Evolutionary conservation across 129 eudicot species (phyloP).

Genomic region (Erigeron canadensis): DNA sequence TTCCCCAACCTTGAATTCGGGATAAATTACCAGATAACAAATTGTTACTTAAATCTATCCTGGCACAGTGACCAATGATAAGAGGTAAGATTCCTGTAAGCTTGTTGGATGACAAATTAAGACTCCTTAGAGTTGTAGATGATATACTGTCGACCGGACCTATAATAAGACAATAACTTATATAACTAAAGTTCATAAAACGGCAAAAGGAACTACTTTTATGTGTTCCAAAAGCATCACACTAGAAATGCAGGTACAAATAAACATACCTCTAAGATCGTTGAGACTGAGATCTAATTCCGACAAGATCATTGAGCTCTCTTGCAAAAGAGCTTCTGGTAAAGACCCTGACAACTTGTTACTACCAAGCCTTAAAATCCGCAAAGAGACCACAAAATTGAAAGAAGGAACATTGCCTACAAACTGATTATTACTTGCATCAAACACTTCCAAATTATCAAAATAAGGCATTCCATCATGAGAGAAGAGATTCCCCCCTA

Average conservation of each 20-base stretch:
- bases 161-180: slow-evolving; percentile 30
- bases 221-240: not conserved
- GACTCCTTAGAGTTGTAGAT: slow-evolving; percentile 55
- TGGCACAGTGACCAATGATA: slow-evolving; percentile 60
- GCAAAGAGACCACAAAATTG: slow-evolving; percentile 70
- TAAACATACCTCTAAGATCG: slow-evolving; percentile 62
- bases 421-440: slow-evolving; percentile 67
- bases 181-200: not conserved
- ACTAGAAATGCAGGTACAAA: not conserved
- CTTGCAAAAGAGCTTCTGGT: slow-evolving; percentile 77
- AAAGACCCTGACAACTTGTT: slow-evolving; percentile 73
- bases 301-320: slow-evolving; percentile 69
- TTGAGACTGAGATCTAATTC: slow-evolving; percentile 80
- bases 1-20: slow-evolving; percentile 73
- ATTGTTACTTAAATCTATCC: slow-evolving; percentile 72
- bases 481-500: slow-evolving; percentile 65
- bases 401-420: slow-evolving; percentile 75
- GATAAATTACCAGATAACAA: slow-evolving; percentile 66
- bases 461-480: slow-evolving; percentile 90
- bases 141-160: slow-evolving; percentile 71
- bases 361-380: slow-evolving; percentile 55
- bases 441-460: slow-evolving; percentile 76
- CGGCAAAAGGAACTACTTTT: slow-evolving; percentile 1
- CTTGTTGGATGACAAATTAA: slow-evolving; percentile 69
- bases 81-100: slow-evolving; percentile 73